These are phyloP conservation scores for Mycena alexandri DNA, from an alignment of 768 basidiomycete species.

Conservation along the genomic window DNA sequence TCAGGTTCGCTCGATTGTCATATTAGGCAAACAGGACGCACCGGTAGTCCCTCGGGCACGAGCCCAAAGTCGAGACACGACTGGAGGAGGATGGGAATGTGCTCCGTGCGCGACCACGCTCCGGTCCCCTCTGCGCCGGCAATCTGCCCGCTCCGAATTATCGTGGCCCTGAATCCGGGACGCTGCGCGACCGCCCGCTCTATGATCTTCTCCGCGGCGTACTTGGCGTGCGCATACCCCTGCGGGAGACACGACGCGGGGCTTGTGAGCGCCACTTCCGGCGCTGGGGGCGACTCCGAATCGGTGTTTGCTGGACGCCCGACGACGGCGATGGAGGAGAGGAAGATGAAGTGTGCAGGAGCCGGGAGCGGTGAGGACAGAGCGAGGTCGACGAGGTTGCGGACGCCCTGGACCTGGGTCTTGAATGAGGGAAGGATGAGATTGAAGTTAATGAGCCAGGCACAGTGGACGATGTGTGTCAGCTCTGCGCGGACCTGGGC, in stretches of 20 bases:
- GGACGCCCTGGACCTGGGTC: slow-evolving; percentile 38
- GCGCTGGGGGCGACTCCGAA: too few relatives aligned
- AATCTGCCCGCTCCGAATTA: slow-evolving; percentile 25
- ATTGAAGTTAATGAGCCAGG: slow-evolving; percentile 46
- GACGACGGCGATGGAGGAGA: slow-evolving; percentile 43
- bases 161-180: slow-evolving; percentile 11
- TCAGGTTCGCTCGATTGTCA: background rate
- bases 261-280: too few relatives aligned
- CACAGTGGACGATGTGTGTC: slow-evolving; percentile 34
- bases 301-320: background rate
- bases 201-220: slow-evolving; percentile 30
- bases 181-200: slow-evolving; percentile 19
- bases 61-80: slow-evolving; percentile 26
- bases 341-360: slow-evolving; percentile 39
- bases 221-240: slow-evolving; percentile 31
- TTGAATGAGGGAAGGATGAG: slow-evolving; percentile 40
- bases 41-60: slow-evolving; percentile 22
- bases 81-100: slow-evolving; percentile 23
- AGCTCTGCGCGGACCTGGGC: slow-evolving; percentile 2
- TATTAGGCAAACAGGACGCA: background rate
- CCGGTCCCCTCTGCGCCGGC: slow-evolving; percentile 26
- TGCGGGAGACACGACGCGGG: slow-evolving; percentile 11
- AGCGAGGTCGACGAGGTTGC: slow-evolving; percentile 42
- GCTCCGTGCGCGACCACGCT: slow-evolving; percentile 27
- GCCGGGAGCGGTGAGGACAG: slow-evolving; percentile 29